phyloP scores from a whole-genome alignment of 805 yeast genomes.

The Saccharomycopsis capsularis region DNA sequence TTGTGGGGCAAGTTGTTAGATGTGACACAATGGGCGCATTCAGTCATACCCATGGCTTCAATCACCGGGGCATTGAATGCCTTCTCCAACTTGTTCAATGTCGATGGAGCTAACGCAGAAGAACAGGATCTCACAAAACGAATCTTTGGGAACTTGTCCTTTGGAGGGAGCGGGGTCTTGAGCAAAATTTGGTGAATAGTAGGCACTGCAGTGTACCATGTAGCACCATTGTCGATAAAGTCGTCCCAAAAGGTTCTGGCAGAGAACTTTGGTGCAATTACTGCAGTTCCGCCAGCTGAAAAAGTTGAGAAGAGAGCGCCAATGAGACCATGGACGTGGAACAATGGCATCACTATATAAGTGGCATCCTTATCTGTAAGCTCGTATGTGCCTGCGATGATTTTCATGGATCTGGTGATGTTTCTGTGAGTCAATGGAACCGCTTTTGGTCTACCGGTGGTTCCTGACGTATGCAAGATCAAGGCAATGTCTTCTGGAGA shows the following conservation, averaged over 20 bases:
- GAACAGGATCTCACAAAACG: constrained; percentile 70
- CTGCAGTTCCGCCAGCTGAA: constrained; percentile 50
- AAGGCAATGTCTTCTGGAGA: constrained; percentile 50
- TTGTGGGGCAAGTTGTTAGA: constrained; percentile 58
- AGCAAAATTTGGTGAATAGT: constrained; percentile 65
- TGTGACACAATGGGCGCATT: constrained; percentile 75
- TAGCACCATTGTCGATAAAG: constrained; percentile 43
- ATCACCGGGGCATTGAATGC: constrained; percentile 59
- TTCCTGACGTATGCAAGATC: constrained; percentile 67
- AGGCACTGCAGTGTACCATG: constrained; percentile 75
- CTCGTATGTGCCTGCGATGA: constrained; percentile 53
- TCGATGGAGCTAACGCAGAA: constrained; percentile 60
- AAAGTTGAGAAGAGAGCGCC: constrained; percentile 60
- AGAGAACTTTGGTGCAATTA: constrained; percentile 57
- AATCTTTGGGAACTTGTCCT: constrained; percentile 38
- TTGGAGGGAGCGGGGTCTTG: constrained; percentile 43
- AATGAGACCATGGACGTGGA: constrained; percentile 70
- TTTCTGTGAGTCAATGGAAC: constrained; percentile 65
- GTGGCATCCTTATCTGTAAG: constrained; percentile 44
- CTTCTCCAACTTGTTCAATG: constrained; percentile 49
- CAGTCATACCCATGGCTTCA: constrained; percentile 79
- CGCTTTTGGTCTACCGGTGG: constrained; percentile 71
- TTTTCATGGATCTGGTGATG: constrained; percentile 50
- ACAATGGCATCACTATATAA: constrained; percentile 68
- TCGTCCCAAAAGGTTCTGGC: constrained; percentile 58